Evolutionary conservation across 2,329 filamentous ascomycete species (phyloP), one percentile per base, ranked within the genome.

Genomic region (Sporothrix brasiliensis): DNA sequence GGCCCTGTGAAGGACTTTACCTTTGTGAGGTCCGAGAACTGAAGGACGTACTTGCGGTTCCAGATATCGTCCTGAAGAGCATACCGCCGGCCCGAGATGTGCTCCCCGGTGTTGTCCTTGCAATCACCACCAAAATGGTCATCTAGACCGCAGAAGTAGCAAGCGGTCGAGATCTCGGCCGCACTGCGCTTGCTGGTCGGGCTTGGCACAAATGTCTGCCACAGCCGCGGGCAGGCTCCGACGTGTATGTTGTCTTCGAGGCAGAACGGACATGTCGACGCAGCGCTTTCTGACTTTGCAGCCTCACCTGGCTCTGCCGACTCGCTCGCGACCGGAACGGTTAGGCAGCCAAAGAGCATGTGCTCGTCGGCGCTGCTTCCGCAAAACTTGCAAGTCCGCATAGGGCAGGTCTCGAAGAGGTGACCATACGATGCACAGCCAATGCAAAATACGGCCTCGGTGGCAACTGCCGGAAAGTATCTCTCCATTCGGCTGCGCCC

Each of bases 121-220:
- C 88, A 91, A 69, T 89, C 87, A 14, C 83, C 80, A 1, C 86
- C 85, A 75, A 84, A 89, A 76, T 91, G 88, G 7, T 82, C 81
- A 39, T 79, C 75, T 16, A 76, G 77, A 34, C 87, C 88, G 74
- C 88, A 91, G 49, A 76, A 77, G 71, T 87, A 87, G 77, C 88
- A 90, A 68, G 82, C 85, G 0, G 82, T 78, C 0, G 82, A 81
- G 24, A 90, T 81, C 41, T 78, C 77, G 65, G 79, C 79, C 52
- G 89, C 86, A 72, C 82, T 87, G 70, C 80, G 81, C 65, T 83
- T 79, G 16, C 78, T 78, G 19, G 79, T 76, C 11, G 79, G 74
- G 16, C 79, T 77, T 2, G 81, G 82, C 14, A 79, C 77, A 76
- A 85, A 89, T 21, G 83, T 87, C 70, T 85, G 82, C 88, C 88